Evolutionary conservation across 108 stramenopile species (phyloP).

Genomic region (Phaeodactylum tricornutum): DNA sequence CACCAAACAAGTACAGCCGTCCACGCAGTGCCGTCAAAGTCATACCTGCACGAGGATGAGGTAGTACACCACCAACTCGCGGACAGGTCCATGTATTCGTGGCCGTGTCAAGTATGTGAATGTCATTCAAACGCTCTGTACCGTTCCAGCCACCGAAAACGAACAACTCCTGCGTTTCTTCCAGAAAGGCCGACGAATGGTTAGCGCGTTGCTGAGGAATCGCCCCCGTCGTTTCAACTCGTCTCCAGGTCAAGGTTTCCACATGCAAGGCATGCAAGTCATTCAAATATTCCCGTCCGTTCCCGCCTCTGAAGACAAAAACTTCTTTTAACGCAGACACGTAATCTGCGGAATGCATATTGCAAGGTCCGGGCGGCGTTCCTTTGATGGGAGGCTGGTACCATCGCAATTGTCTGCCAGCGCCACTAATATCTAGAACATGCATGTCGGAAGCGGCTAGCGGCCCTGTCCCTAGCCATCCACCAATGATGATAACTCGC

Average conservation of each 20-base stretch:
- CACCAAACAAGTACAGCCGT: slow-evolving; percentile 85
- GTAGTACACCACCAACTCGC: slow-evolving; percentile 53
- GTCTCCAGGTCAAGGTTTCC: slow-evolving; percentile 64
- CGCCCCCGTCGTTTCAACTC: slow-evolving; percentile 58
- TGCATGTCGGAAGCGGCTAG: slow-evolving; percentile 83
- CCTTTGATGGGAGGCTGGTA: slow-evolving; percentile 48
- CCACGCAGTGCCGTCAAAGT: slow-evolving; percentile 80
- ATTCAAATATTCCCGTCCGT: slow-evolving; percentile 84
- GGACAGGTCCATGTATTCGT: slow-evolving; percentile 79
- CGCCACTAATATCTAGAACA: slow-evolving; percentile 57
- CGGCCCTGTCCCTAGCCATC: slow-evolving; percentile 85
- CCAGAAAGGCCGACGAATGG: slow-evolving; percentile 78
- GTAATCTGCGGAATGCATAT: slow-evolving; percentile 93
- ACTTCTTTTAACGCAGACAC: slow-evolving; percentile 49
- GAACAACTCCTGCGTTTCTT: slow-evolving; percentile 72
- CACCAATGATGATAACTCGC: slow-evolving; percentile 87
- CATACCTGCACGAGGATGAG: slow-evolving; percentile 91
- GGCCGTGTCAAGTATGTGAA: slow-evolving; percentile 77
- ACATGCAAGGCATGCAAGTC: slow-evolving; percentile 81
- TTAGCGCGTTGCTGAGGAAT: slow-evolving; percentile 83
- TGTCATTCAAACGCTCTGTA: slow-evolving; percentile 74
- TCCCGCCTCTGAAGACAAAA: slow-evolving; percentile 88
- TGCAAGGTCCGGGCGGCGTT: slow-evolving; percentile 87
- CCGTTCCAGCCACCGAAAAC: slow-evolving; percentile 96
- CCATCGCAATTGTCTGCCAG: slow-evolving; percentile 43